Base-by-base conservation (phyloP, 768 basidiomycete species). In the Lepiota venenata region DNA sequence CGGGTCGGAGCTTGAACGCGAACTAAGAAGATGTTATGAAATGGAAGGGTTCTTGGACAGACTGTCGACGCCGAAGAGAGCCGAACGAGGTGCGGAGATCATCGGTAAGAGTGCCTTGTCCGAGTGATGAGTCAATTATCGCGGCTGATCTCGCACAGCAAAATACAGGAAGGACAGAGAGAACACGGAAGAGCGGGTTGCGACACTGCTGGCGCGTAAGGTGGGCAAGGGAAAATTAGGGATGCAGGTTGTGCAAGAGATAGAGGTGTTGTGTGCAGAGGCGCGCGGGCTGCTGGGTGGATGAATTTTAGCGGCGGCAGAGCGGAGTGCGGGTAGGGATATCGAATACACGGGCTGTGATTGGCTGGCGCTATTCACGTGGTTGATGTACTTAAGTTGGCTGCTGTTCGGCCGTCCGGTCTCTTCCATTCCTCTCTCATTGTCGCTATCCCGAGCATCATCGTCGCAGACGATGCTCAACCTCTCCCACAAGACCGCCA, bases 381-480 rank as follows among this genome's bases (percentile, higher is more conserved):
- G 74, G n/a, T 63, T 42, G 56, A 60, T 59, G 59, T 41, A 44
- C 38, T 71, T 75, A 73, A 74, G 73, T 69, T 73, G 73, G 69
- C 67, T 32, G 32, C 32, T 63, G 56, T 63, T 59, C 59, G 62
- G 60, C 61, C 63, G 66, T 62, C 69, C 64, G 61, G 69, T 71
- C 68, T 67, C 70, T 65, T 62, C 58, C 68, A 67, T 68, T 63
- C 64, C 61, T 64, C 64, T 52, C 58, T 60, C 58, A 58, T 64
- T 63, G 60, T 70, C 65, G 65, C 68, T 66, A 62, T 62, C 61
- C 55, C 58, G 59, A 60, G 66, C 69, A 65, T 59, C 67, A 58
- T 64, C 70, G 66, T 70, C 59, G 58, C 54, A 62, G 75, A 76
- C 81, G 80, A 87, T 87, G 85, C 74, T 85, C 69, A 76, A 78